These are phyloP conservation scores for Cadophora gregata DNA, from an alignment of 2,329 filamentous ascomycete species.

Conservation along the genomic window DNA sequence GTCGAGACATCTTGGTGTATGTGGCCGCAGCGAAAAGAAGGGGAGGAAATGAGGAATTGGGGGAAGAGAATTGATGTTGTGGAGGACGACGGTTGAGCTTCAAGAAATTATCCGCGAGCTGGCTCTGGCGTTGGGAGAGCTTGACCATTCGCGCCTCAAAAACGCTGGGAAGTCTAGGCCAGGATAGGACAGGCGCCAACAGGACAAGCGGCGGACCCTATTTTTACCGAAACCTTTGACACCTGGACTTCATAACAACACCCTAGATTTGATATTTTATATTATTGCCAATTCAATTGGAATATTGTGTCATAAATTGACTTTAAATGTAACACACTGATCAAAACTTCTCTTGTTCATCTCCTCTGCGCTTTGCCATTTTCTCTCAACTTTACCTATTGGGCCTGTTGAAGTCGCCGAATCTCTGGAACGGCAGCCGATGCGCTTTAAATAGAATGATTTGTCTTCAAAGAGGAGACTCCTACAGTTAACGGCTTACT, in stretches of 20 bases:
- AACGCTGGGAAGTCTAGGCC: constrained; percentile 11
- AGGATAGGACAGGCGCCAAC: background rate
- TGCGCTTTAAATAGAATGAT: too few species aligned
- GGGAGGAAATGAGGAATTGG: constrained; percentile 17
- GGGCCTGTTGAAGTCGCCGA: too few species aligned
- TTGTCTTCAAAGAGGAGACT: too few species aligned
- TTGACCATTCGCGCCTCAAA: constrained; percentile 9
- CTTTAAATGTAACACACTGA: too few species aligned
- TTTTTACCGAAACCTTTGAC: constrained; percentile 9
- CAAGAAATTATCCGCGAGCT: constrained; percentile 18
- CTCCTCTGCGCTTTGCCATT: too few species aligned
- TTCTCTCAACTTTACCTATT: too few species aligned
- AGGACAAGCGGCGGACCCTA: constrained; percentile 16
- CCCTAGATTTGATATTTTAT: too few species aligned
- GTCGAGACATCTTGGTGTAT: constrained; percentile 52
- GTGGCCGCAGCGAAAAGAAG: constrained; percentile 29
- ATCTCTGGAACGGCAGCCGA: too few species aligned
- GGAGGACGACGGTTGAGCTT: constrained; percentile 16
- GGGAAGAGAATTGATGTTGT: constrained; percentile 29
- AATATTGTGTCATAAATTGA: too few species aligned
- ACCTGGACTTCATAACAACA: background rate
- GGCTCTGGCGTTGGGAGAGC: constrained; percentile 16
- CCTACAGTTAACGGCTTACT: too few species aligned
- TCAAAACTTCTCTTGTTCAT: too few species aligned
- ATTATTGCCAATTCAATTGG: too few species aligned